phyloP scores from a whole-genome alignment of 495 filamentous ascomycete species.

The Cladorrhinum samala region DNA sequence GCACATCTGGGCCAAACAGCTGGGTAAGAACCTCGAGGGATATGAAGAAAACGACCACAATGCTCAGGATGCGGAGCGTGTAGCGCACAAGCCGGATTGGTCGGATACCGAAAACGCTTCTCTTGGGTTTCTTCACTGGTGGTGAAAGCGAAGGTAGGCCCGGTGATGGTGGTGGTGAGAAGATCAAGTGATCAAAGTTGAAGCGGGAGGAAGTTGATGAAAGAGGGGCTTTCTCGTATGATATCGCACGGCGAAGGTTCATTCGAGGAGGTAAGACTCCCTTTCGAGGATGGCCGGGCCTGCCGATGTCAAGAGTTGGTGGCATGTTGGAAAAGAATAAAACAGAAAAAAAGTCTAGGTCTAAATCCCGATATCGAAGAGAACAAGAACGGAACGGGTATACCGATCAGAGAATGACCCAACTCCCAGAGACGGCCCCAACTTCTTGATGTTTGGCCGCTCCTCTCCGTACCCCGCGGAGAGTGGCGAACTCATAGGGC shows the following conservation, averaged over 20 bases:
- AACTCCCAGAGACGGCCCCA: background rate
- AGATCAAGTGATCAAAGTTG: conserved; percentile 55
- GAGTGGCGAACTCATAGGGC: background rate
- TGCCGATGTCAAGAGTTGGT: conserved; percentile 43
- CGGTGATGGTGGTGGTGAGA: conserved; percentile 59
- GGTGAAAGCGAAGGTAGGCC: conserved; percentile 59
- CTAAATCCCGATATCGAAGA: background rate
- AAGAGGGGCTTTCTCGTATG: conserved; percentile 43
- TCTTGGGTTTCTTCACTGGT: conserved; percentile 48
- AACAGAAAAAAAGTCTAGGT: background rate
- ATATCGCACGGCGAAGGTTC: conserved; percentile 44
- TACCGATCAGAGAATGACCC: conserved; percentile 5
- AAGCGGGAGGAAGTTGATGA: conserved; percentile 53
- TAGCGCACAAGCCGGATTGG: conserved; percentile 45
- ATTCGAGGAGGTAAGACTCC: conserved; percentile 45
- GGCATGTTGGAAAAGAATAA: conserved; percentile 31
- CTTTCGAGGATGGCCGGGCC: conserved; percentile 43
- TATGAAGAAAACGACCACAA: conserved; percentile 34
- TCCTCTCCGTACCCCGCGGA: background rate
- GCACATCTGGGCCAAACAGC: conserved; percentile 10
- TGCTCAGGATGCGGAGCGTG: conserved; percentile 35
- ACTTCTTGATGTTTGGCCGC: too few species aligned
- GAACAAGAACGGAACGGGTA: background rate
- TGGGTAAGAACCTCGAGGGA: conserved; percentile 18
- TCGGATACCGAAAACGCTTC: conserved; percentile 23